Percentiles rank a stretch among this genome's conserved stretches.
phyloP scores from a whole-genome alignment of 2,329 filamentous ascomycete species.

The Arthrobotrys entomopaga region DNA sequence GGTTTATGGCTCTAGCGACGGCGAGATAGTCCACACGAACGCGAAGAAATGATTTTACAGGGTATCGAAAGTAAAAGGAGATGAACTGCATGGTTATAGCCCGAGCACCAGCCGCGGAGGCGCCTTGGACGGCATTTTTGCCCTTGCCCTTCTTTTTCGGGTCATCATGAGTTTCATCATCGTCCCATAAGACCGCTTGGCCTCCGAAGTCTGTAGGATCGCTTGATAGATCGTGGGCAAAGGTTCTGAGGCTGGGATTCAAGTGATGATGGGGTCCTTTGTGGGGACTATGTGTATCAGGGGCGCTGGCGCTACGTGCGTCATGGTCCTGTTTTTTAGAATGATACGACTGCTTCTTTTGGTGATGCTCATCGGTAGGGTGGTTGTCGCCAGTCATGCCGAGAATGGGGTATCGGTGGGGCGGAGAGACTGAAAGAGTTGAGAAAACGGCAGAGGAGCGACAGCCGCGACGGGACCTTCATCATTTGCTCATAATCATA shows the following conservation, averaged over 20 bases:
- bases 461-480: slow-evolving; percentile 34
- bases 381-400: slow-evolving; percentile 39
- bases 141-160: slow-evolving; percentile 50
- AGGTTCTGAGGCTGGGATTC: slow-evolving; percentile 27
- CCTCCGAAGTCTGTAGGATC: slow-evolving; percentile 51
- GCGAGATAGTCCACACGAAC: slow-evolving; percentile 71
- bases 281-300: background rate
- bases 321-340: background rate
- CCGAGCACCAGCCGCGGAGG: slow-evolving; percentile 61
- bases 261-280: slow-evolving; percentile 35
- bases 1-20: slow-evolving; percentile 67
- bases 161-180: slow-evolving; percentile 34
- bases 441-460: slow-evolving; percentile 6
- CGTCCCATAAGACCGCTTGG: slow-evolving; percentile 48
- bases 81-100: slow-evolving; percentile 84
- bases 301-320: background rate
- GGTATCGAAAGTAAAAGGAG: slow-evolving; percentile 90
- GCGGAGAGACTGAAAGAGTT: slow-evolving; percentile 8
- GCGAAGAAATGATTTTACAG: slow-evolving; percentile 91
- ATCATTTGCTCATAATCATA: slow-evolving; percentile 43
- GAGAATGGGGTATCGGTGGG: slow-evolving; percentile 7
- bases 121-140: slow-evolving; percentile 50
- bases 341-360: slow-evolving; percentile 6
- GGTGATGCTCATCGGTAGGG: slow-evolving; percentile 27
- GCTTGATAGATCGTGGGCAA: slow-evolving; percentile 28